Evolutionary conservation across 2,329 filamentous ascomycete genomes (phyloP).

Genomic region (Tricladium varicosporioides): DNA sequence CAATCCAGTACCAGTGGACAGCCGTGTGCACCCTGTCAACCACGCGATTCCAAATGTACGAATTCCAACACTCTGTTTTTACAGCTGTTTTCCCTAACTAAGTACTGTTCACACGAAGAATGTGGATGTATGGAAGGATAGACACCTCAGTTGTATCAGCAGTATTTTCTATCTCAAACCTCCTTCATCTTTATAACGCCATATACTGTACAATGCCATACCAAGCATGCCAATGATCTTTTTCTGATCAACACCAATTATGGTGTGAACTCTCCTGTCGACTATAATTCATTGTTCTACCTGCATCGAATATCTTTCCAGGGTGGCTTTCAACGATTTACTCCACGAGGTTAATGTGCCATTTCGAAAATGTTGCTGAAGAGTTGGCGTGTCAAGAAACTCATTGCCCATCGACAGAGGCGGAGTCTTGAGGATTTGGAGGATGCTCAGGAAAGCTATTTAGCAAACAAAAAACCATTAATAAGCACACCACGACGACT

Average conservation of each 20-base stretch:
- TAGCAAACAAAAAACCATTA: constrained; percentile 6
- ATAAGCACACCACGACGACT: constrained; percentile 13
- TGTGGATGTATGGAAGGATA: not conserved
- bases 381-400: constrained; percentile 23
- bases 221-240: constrained; percentile 5
- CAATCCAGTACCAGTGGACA: constrained; percentile 16
- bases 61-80: constrained; percentile 6
- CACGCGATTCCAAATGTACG: constrained; percentile 19
- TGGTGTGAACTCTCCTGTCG: not conserved
- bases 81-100: not conserved
- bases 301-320: too few species aligned
- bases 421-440: constrained; percentile 7
- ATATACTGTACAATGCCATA: constrained; percentile 15
- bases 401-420: constrained; percentile 20
- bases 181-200: not conserved
- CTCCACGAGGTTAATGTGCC: constrained; percentile 1
- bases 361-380: constrained; percentile 21
- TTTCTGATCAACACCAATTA: not conserved
- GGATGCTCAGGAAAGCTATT: constrained; percentile 4
- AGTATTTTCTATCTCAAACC: not conserved
- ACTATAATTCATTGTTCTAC: too few species aligned
- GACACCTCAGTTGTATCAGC: not conserved
- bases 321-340: not conserved
- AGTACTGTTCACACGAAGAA: constrained; percentile 9
- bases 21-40: constrained; percentile 24